phyloP scores from a whole-genome alignment of 2,329 filamentous ascomycete genomes.

The Penicillium brasilianum region DNA sequence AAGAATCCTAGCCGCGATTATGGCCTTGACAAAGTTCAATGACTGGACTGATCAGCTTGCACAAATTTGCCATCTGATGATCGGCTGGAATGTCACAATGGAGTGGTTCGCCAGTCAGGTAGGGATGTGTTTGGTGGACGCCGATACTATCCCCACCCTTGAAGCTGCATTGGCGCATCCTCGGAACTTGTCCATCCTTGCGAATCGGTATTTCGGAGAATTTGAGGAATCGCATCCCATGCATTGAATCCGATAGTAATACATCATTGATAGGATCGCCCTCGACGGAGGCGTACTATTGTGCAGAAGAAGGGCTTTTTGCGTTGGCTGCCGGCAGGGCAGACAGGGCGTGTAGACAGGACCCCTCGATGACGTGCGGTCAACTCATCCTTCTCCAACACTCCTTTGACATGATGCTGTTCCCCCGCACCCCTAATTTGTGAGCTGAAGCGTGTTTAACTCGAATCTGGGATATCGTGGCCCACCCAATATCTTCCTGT shows the following conservation, averaged over 20 bases:
- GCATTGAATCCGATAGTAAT: conserved; percentile 1
- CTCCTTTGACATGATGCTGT: background rate
- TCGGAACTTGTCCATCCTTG: conserved; percentile 22
- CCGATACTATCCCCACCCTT: conserved; percentile 17
- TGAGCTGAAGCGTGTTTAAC: background rate
- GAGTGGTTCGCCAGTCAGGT: conserved; percentile 10
- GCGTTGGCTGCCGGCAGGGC: conserved; percentile 8
- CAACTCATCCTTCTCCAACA: background rate
- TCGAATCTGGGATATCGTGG: background rate
- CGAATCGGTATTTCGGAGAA: conserved; percentile 20
- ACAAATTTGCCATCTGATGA: conserved; percentile 11
- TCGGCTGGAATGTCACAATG: conserved; percentile 25
- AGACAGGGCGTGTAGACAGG: conserved; percentile 7
- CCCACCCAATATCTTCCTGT: background rate
- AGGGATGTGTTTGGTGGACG: conserved; percentile 22
- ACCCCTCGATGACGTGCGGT: conserved; percentile 24
- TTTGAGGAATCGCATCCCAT: conserved; percentile 13
- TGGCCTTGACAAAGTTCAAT: background rate
- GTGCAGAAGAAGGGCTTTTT: conserved; percentile 10
- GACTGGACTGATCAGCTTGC: background rate
- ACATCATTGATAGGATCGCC: conserved; percentile 15
- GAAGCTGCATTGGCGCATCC: conserved; percentile 10
- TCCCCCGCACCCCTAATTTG: background rate
- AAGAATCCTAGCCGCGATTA: conserved; percentile 30
- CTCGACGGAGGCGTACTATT: conserved; percentile 8